Base-by-base conservation (phyloP, 306 rosid species). In the Begonia peltatifolia region DNA sequence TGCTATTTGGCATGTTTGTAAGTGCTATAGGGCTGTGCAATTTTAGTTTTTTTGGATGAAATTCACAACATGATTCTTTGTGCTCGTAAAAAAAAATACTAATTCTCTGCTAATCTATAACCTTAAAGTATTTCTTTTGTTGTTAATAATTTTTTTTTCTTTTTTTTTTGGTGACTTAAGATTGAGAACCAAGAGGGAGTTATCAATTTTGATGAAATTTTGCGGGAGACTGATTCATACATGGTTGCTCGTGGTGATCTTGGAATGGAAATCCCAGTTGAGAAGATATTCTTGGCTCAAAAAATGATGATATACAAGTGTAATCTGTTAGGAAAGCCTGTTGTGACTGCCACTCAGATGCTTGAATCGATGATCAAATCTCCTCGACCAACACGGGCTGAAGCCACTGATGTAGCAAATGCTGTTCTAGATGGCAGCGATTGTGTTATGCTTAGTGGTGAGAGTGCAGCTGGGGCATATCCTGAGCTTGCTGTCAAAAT, bases 391-490 rank as follows among this genome's bases (percentile, higher is more conserved):
- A 75, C 77, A 0, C 66, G 81, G 6, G 81, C 81, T 12, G 77
- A 75, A 64, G 77, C 74, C 50, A 75, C 81, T 12, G 81, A 75
- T 50, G 81, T 71, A 22, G 81, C 81, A 42, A 71, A 75, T 61
- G 77, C 81, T 18, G 81, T 75, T 30, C 77, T 76, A 14, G 81
- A 71, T 13, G 81, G 77, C 48, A 84, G 89, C 6, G 94, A 84
- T 59, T 84, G 94, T 54, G 94, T 84, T 43, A 84, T 84, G 94
- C 94, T 81, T 57, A 84, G 94, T 71, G 94, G 94, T 59, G 94
- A 84, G 66, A 84, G 94, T 63, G 94, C 94, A 16, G 94, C 90
- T 35, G 94, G 94, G 59, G 83, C 90, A 18, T 81, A 84, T 56
- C 94, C 94, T 10, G 94, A 84, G 59, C 64, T 84, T 43, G 90